These are phyloP conservation scores for Solanum aculeatissimum DNA, from an alignment of 305 asterid species.

Conservation along the genomic window DNA sequence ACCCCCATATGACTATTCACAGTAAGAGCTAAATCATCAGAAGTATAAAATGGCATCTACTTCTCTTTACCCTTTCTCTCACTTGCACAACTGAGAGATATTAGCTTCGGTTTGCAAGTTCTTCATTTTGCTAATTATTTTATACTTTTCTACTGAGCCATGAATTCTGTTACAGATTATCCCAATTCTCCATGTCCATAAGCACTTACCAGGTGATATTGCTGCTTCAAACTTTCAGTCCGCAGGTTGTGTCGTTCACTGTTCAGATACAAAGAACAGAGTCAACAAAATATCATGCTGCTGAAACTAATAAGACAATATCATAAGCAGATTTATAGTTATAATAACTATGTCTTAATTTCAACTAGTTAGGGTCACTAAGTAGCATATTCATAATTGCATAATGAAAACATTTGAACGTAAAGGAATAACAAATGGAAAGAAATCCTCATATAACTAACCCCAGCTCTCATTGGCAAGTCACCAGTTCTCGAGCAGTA, in stretches of 20 bases:
- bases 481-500: background rate
- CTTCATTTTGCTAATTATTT: background rate
- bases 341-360: background rate
- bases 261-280: background rate
- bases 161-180: background rate
- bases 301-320: background rate
- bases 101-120: background rate
- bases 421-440: background rate
- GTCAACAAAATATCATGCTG: background rate
- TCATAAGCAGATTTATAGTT: background rate
- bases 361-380: background rate
- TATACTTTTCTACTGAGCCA: background rate
- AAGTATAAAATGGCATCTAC: background rate
- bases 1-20: background rate
- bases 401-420: background rate
- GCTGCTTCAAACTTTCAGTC: conserved; percentile 18
- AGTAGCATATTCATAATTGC: background rate
- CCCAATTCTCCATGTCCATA: background rate
- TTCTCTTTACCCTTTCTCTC: background rate
- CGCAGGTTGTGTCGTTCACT: conserved; percentile 18
- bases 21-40: background rate
- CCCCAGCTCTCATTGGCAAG: background rate
- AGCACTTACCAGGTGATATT: conserved; percentile 18
- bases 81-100: background rate
- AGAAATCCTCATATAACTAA: background rate